Evolutionary conservation across 1,139 yeast species (phyloP).

Genomic region (Hemisphaericaspora xylanilytica): DNA sequence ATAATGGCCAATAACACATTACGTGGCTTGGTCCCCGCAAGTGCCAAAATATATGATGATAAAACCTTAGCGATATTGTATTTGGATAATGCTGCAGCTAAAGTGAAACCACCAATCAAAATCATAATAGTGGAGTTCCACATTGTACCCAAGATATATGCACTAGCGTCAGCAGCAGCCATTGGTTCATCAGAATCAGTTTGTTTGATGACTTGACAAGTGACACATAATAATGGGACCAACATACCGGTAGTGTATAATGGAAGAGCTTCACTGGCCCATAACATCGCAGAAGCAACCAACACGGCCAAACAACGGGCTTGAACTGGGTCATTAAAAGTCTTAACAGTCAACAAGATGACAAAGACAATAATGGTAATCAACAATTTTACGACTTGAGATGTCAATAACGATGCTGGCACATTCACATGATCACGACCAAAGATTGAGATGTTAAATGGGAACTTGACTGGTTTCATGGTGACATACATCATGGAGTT

Average conservation of each 20-base stretch:
- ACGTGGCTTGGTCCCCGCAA: constrained; percentile 85
- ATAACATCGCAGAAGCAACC: constrained; percentile 71
- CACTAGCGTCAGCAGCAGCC: constrained; percentile 67
- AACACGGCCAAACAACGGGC: constrained; percentile 79
- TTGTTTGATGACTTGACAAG: constrained; percentile 66
- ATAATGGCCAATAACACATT: constrained; percentile 73
- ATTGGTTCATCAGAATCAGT: constrained; percentile 51
- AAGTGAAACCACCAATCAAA: constrained; percentile 85
- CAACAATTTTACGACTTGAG: constrained; percentile 44
- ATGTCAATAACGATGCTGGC: constrained; percentile 31
- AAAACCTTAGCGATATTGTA: constrained; percentile 83
- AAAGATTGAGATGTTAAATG: constrained; percentile 18
- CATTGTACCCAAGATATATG: constrained; percentile 78
- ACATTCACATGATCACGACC: constrained; percentile 20
- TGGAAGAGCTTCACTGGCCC: constrained; percentile 96
- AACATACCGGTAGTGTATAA: constrained; percentile 79
- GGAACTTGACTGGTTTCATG: constrained; percentile 23
- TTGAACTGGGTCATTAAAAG: constrained; percentile 67
- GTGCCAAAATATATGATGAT: constrained; percentile 74
- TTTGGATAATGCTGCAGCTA: constrained; percentile 91
- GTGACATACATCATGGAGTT: constrained; percentile 25
- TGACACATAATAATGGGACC: constrained; percentile 76
- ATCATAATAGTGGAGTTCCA: constrained; percentile 94
- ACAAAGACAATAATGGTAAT: constrained; percentile 46
- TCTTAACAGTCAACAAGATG: constrained; percentile 51